phyloP scores from a whole-genome alignment of 1,284 basidiomycete genomes.

The Ceratobasidium sp. region DNA sequence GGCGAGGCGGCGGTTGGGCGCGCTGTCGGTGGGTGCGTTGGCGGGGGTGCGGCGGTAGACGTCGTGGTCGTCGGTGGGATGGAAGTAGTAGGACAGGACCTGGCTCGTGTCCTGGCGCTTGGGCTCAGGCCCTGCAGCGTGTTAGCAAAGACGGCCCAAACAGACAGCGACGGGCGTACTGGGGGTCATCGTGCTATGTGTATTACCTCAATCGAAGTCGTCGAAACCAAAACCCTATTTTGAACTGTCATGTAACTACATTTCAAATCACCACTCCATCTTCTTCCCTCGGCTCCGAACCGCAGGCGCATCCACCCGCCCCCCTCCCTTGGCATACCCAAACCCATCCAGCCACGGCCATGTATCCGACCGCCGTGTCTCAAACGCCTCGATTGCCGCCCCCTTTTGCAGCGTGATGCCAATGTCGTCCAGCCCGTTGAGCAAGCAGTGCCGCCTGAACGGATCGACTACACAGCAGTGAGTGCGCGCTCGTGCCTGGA shows the following conservation, averaged over 20 bases:
- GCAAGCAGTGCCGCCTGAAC: slow-evolving; percentile 89
- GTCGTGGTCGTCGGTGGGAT: neutral
- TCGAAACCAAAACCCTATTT: slow-evolving; percentile 3
- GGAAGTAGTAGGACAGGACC: slow-evolving; percentile 23
- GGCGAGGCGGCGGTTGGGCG: slow-evolving; percentile 39
- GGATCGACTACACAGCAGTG: slow-evolving; percentile 62
- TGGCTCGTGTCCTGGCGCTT: slow-evolving; percentile 34
- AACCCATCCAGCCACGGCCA: slow-evolving; percentile 97
- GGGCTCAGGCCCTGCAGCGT: slow-evolving; percentile 10
- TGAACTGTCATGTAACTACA: neutral
- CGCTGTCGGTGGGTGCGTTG: neutral
- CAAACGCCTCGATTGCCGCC: slow-evolving; percentile 74
- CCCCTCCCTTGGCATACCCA: slow-evolving; percentile 75
- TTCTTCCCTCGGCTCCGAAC: slow-evolving; percentile 48
- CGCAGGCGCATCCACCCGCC: slow-evolving; percentile 53
- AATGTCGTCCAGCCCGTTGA: slow-evolving; percentile 95
- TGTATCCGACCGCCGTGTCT: slow-evolving; percentile 71
- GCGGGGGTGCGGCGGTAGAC: neutral
- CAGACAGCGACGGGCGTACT: neutral
- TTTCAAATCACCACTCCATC: slow-evolving; percentile 52
- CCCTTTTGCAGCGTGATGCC: slow-evolving; percentile 86
- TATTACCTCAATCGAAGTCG: slow-evolving; percentile 9
- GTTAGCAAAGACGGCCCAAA: neutral
- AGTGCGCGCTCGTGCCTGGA: neutral
- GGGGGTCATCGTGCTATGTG: neutral